Base-by-base conservation (phyloP, 2,329 filamentous ascomycete genomes). In the Thyridium curvatum region DNA sequence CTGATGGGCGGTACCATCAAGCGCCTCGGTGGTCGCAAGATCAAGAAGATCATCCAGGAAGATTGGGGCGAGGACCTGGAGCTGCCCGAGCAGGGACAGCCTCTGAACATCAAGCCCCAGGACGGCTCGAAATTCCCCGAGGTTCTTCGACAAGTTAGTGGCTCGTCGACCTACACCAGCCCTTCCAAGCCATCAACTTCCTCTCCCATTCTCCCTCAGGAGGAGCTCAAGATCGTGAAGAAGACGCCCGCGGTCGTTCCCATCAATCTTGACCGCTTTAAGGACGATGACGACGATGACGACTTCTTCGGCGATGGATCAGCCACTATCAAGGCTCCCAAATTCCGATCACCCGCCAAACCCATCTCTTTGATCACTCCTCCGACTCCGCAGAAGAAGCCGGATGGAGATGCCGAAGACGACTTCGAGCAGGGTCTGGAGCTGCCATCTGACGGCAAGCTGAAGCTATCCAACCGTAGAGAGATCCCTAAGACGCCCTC, bases 1-100 rank as follows among this genome's bases (percentile, higher is more conserved):
- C 69, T 98, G 32, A 77, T 93, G 58, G 91, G 91, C 38, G 93
- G 93, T 38, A 91, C 89, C 9, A 97, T 97, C 56, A 94, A 94
- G 66, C 76, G 90, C 50, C 72, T 97, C 28, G 90, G 90, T 36
- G 80, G 79, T 42, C 76, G 79, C 49, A 88, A 83, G 52, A 71
- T 84, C 15, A 82, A 80, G 53, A 84, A 78, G 53, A 79, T 82
- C 31, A 77, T 86, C 42, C 79, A 86, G 46, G 84, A 89, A 51
- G 86, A 91, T 57, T 91, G 86, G 82, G 82, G 79, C 44, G 84
- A 89, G 49, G 86, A 91, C 50, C 62, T 91, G 35, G 84, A 86
- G 50, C 60, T 89, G 13, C 81, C 84, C 4, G 71, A 72, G 30
- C 57, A 67, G 3, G 71, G 72, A 21, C 72, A 78, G 43, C 68